phyloP scores from a whole-genome alignment of 768 basidiomycete species.

The Termitomyces eurrhizus region DNA sequence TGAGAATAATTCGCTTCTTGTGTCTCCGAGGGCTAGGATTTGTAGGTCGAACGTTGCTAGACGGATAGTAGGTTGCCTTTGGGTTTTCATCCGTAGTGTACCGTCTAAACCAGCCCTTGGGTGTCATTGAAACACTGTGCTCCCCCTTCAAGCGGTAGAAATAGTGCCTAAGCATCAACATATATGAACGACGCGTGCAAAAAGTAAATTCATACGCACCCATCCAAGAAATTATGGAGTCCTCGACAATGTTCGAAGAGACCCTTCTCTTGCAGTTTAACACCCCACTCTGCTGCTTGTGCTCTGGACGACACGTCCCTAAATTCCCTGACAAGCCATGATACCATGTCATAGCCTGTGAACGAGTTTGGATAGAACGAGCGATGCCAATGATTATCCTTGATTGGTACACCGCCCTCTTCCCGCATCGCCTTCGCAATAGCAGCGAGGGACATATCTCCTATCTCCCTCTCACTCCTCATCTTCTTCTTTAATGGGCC shows the following conservation, averaged over 20 bases:
- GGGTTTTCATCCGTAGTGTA: conserved; percentile 41
- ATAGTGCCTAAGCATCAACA: conserved; percentile 58
- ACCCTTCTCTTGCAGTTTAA: conserved; percentile 73
- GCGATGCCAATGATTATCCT: conserved; percentile 81
- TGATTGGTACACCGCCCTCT: conserved; percentile 80
- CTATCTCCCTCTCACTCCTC: conserved; percentile 72
- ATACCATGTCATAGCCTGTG: conserved; percentile 84
- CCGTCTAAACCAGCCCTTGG: conserved; percentile 70
- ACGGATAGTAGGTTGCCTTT: conserved; percentile 30
- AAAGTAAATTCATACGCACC: conserved; percentile 43
- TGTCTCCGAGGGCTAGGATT: conserved; percentile 39
- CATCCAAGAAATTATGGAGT: conserved; percentile 82
- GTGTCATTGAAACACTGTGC: conserved; percentile 66
- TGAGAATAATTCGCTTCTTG: conserved; percentile 67
- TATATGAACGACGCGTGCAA: not conserved
- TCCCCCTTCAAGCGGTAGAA: conserved; percentile 83
- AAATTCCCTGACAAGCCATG: conserved; percentile 91
- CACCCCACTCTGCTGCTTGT: conserved; percentile 78
- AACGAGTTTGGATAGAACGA: conserved; percentile 76
- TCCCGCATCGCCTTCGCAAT: conserved; percentile 86
- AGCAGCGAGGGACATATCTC: conserved; percentile 54
- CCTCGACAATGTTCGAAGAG: conserved; percentile 82
- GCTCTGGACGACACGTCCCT: conserved; percentile 81
- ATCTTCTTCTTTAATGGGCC: conserved; percentile 78
- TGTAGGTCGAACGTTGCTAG: conserved; percentile 30